Evolutionary conservation across 768 basidiomycete genomes (phyloP).

Genomic region (Collybia nuda): DNA sequence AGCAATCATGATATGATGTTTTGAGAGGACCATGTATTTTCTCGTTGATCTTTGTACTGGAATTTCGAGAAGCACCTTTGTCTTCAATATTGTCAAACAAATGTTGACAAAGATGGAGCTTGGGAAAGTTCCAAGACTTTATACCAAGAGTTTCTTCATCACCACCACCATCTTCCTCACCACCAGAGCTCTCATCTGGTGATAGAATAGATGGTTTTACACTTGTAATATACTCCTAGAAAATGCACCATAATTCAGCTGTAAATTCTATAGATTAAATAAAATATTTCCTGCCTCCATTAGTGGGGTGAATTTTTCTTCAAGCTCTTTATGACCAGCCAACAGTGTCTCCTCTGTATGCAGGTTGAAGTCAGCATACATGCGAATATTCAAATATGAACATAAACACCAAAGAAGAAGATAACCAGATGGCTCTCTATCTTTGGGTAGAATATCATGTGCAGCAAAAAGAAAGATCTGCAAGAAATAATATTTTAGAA

Average conservation of each 20-base stretch:
- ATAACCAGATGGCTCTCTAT: constrained; percentile 14
- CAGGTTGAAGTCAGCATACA: constrained; percentile 21
- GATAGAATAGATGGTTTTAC: too few species aligned
- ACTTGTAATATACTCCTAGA: not conserved
- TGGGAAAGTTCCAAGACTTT: constrained; percentile 36
- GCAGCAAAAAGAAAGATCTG: constrained; percentile 19
- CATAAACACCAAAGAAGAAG: constrained; percentile 18
- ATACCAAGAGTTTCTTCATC: too few species aligned
- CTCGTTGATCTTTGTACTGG: constrained; percentile 31
- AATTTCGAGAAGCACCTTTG: constrained; percentile 28
- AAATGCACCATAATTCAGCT: too few species aligned
- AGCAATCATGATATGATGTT: constrained; percentile 20
- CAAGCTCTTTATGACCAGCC: constrained; percentile 10
- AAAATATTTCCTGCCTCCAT: constrained; percentile 15
- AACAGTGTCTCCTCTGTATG: constrained; percentile 23
- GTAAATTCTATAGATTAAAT: too few species aligned
- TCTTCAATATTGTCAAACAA: constrained; percentile 23
- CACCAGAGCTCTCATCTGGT: too few species aligned
- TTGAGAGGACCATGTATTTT: constrained; percentile 28
- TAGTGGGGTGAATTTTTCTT: constrained; percentile 5
- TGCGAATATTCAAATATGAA: constrained; percentile 21
- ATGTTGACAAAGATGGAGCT: constrained; percentile 30
- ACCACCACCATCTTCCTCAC: too few species aligned
- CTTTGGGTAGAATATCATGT: constrained; percentile 7
- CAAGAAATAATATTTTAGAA: not conserved